Evolutionary conservation across 768 basidiomycete species (phyloP), one percentile per base, ranked within the genome.

Genomic region (Clathrus columnatus): DNA sequence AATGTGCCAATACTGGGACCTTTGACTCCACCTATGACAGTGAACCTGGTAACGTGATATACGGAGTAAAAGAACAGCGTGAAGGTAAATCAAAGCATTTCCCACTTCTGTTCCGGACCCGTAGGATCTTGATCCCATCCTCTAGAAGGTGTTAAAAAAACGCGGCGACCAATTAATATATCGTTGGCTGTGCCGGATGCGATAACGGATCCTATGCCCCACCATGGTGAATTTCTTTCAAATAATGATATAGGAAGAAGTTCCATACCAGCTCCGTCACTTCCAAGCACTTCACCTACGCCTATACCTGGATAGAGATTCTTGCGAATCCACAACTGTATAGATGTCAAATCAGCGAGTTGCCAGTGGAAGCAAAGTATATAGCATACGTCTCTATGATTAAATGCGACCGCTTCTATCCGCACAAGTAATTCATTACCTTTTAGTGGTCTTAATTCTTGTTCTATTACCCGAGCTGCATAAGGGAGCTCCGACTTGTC

Each of bases 101-200:
- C 26, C 10, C 10, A 45, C 50, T 61, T 75, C 51, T 72, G 72
- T 70, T 90, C 87, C 2, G 88, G 89, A 0, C 77, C 81, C 16
- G 78, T 71, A 1, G 81, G 82, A 58, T 80, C 69, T 24, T 65
- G 73, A 60, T 84, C 75, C 88, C 88, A 91, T n/a, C 87, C 88
- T 4, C 82, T 80, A 68, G 75, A 80, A 1, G 88, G 88, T 1
- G 74, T 75, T n/a, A 91, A 73, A 66, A 91, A 87, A 24, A 91
- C 87, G 32, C 84, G 81, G 58, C 75, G 76, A 44, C 75, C 67
- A 11, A 90, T 64, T 5, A 90, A 73, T 0, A 75, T 62, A 60
- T 89, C 88, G 5, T 72, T 63, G 0, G 70, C 61, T 18, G 79
- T 74, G 7, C 72, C 70, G 18, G 84, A 73, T 1, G 80, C 82